phyloP scores from a whole-genome alignment of 495 filamentous ascomycete species.

The Podospora anserina region DNA sequence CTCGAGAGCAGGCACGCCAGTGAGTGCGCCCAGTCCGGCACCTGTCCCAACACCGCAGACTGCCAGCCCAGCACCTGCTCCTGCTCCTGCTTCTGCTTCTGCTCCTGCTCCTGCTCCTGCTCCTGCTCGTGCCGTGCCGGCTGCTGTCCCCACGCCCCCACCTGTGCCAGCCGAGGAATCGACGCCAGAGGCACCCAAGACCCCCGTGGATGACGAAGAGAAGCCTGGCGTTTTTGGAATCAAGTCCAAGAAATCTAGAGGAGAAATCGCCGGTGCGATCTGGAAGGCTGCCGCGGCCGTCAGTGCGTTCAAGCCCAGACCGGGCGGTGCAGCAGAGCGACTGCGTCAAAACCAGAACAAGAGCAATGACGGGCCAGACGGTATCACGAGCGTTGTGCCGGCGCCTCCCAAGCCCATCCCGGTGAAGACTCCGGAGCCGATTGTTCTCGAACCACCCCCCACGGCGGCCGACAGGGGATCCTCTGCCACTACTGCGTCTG shows the following conservation, averaged over 20 bases:
- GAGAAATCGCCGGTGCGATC: constrained; percentile 72
- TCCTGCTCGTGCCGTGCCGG: background rate
- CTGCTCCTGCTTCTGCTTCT: background rate
- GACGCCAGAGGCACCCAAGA: constrained; percentile 26
- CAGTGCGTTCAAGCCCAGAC: constrained; percentile 74
- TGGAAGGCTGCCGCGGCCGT: constrained; percentile 82
- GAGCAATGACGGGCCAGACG: constrained; percentile 65
- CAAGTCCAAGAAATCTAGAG: constrained; percentile 63
- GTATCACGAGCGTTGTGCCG: constrained; percentile 81
- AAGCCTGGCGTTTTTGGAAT: constrained; percentile 89
- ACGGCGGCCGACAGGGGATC: constrained; percentile 32
- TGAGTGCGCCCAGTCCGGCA: constrained; percentile 22
- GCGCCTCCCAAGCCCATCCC: constrained; percentile 57
- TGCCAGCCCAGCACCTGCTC: constrained; percentile 24
- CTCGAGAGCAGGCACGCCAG: constrained; percentile 14
- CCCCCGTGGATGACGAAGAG: constrained; percentile 45
- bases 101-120: constrained; percentile 15
- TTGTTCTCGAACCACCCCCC: constrained; percentile 24
- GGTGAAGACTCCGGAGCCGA: constrained; percentile 29
- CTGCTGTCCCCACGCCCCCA: constrained; percentile 7
- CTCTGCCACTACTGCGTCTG: constrained; percentile 14
- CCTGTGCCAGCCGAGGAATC: constrained; percentile 25
- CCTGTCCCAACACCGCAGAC: constrained; percentile 7
- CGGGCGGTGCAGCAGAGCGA: constrained; percentile 76
- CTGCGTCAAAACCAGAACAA: constrained; percentile 56